Evolutionary conservation across 2,329 filamentous ascomycete genomes (phyloP).

Genomic region (Fusarium bactridioides): DNA sequence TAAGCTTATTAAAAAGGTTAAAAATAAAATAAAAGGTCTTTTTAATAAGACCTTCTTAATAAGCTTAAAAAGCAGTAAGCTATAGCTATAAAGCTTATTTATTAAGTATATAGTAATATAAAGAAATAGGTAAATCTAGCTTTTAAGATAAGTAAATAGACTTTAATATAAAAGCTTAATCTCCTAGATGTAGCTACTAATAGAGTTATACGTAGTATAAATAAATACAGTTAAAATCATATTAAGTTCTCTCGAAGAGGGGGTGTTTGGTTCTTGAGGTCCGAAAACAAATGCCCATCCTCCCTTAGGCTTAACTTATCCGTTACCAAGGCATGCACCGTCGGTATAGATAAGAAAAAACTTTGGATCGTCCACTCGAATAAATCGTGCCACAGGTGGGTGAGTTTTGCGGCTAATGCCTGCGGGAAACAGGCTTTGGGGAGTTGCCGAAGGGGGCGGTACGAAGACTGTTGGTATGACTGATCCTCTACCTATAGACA

Average conservation of each 20-base stretch:
- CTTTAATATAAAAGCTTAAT: no score
- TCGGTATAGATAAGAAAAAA: conserved; percentile 53
- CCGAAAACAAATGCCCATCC: conserved; percentile 51
- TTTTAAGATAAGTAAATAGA: no score
- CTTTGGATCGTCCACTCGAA: conserved; percentile 1
- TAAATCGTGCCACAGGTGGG: neutral
- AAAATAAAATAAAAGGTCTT: no score
- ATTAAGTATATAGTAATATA: no score
- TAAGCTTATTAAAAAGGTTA: neutral
- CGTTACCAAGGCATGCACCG: conserved; percentile 56
- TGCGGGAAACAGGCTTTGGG: neutral
- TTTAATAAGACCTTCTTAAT: no score
- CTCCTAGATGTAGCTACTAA: no score
- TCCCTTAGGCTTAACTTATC: conserved; percentile 45
- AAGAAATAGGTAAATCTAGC: no score
- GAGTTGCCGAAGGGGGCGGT: neutral
- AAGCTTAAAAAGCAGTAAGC: no score
- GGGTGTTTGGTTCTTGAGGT: neutral
- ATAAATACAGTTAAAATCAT: no score
- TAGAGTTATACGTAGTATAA: no score
- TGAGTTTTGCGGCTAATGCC: neutral
- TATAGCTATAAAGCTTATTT: no score
- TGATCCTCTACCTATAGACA: conserved; percentile 3
- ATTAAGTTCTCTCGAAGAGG: no score
- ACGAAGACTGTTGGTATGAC: conserved; percentile 25